Evolutionary conservation across 2,329 filamentous ascomycete species (phyloP), one percentile per base, ranked within the genome.

Genomic region (Alternaria angustiovoidea): DNA sequence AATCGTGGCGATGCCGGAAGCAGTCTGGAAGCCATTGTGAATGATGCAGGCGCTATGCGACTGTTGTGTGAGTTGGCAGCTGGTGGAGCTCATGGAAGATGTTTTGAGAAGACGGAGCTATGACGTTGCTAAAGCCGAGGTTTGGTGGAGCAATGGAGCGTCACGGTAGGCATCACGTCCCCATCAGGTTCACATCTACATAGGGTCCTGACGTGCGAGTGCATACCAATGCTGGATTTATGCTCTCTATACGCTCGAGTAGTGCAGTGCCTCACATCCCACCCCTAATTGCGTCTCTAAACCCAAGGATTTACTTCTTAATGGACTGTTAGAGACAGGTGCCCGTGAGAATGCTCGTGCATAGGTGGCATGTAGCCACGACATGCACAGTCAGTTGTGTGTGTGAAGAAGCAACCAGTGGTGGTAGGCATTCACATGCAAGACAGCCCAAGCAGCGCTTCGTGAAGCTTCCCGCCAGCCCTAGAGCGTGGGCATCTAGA

Each of bases 81-180:
- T 44, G 32, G 57, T 36, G 47, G 46, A 39, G 61, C 49, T 59
- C 62, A 48, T 34, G 36, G 34, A 41, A 57, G 28, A 38, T 47
- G 47, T 49, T 57, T 47, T 42, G 53, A 47, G 39, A 47, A 57
- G 42, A 57, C 54, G 58, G 57, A 73, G 70, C 70, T 73, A 72
- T 75, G 72, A 74, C 71, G 71, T 74, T 42, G 51, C 20, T 22
- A 12, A 53, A 66, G 65, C 69, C 70, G 69, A 69, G 68, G 69
- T 61, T 64, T 59, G 51, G 62, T 67, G 59, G 63, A 67, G 59
- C 42, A 59, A 43, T 16, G 47, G 46, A 51, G 46, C 39, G 51
- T 20, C 30, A 16, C 26, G 20, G 11, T 22, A 14, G 28, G 11
- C 32, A 34, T 36, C 26, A 49, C 22, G 18, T 38, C 20, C 22